These are phyloP conservation scores for Mycena rebaudengoi DNA, from an alignment of 768 basidiomycete species.

Conservation along the genomic window DNA sequence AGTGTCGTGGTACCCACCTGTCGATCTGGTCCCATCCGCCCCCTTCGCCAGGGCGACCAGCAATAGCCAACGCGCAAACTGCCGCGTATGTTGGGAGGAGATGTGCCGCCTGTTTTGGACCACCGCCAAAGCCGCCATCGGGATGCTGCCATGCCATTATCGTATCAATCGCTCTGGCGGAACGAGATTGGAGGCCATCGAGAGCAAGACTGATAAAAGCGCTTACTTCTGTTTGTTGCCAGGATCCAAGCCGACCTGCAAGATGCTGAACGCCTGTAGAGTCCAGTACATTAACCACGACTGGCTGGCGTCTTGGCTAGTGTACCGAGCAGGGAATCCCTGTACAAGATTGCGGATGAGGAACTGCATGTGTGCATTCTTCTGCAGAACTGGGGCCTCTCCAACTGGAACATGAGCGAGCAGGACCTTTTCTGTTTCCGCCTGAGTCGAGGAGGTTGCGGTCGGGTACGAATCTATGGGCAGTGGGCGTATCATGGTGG, in stretches of 20 bases:
- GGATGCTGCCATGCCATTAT: constrained; percentile 85
- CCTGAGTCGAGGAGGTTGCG: constrained; percentile 67
- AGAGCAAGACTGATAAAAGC: neutral
- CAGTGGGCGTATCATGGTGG: constrained; percentile 36
- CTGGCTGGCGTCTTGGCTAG: constrained; percentile 90
- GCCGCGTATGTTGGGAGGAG: constrained; percentile 91
- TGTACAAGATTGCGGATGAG: constrained; percentile 77
- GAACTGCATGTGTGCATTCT: constrained; percentile 76
- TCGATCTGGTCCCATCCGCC: constrained; percentile 92
- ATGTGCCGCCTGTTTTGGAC: constrained; percentile 88
- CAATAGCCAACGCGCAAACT: constrained; percentile 84
- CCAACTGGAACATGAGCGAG: constrained; percentile 56
- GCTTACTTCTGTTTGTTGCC: constrained; percentile 77
- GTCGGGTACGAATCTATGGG: constrained; percentile 71
- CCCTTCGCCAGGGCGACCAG: constrained; percentile 72
- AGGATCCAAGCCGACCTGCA: constrained; percentile 84
- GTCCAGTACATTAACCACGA: constrained; percentile 98
- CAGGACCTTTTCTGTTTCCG: constrained; percentile 73
- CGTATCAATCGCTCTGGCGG: constrained; percentile 76
- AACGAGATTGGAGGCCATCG: neutral
- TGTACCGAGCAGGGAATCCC: constrained; percentile 82
- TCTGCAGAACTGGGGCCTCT: constrained; percentile 55
- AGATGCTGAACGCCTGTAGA: constrained; percentile 79
- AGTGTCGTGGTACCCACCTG: constrained; percentile 61
- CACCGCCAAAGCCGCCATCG: constrained; percentile 91